Evolutionary conservation across 495 filamentous ascomycete genomes (phyloP), one percentile per base, ranked within the genome.

Genomic region (Penicillium cataractarum): DNA sequence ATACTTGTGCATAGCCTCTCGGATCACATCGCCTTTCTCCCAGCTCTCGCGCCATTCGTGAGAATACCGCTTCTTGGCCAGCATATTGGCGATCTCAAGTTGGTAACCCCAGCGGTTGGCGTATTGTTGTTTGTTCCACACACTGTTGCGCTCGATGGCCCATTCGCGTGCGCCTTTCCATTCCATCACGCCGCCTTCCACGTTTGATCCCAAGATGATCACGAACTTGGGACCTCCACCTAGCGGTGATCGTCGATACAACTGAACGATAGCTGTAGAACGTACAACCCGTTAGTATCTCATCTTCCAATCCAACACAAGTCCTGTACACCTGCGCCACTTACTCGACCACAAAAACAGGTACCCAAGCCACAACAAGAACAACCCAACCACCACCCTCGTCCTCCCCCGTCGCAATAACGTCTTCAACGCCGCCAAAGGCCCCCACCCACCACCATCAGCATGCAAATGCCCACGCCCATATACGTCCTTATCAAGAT

Each of bases 11-110:
- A 99, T 90, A 31, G 89, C 87, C 58, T 95, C 91, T 60, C 96
- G 89, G 65, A 99, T 90, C 49, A 92, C 90, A 72, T 99, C 95
- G 57, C 96, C 93, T 82, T 97, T 98, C 79, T 99, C 95, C 95
- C 95, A 99, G 72, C 93, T 94, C 76, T 99, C 95, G 69, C 95
- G 84, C 95, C 95, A 99, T 71, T 99, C 95, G 73, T 99, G 96
- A 50, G 95, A 96, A 73, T 99, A 99, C 32, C 93, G 86, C 76
- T 97, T 98, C 86, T 97, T 96, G 26, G 93, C 97, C 72, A 92
- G 90, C 93, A 99, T 93, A 68, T 99, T 96, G 61, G 96, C 92
- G 60, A 97, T 88, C 69, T 99, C 95, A 56, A 99, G 79, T 59
- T 97, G 90, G 75, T 99, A 97, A 3, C 95, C 95, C 96, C 96